Percentiles rank a stretch among this genome's conserved stretches.
phyloP scores from a whole-genome alignment of 116 monocot species.

The Thalassia testudinum region DNA sequence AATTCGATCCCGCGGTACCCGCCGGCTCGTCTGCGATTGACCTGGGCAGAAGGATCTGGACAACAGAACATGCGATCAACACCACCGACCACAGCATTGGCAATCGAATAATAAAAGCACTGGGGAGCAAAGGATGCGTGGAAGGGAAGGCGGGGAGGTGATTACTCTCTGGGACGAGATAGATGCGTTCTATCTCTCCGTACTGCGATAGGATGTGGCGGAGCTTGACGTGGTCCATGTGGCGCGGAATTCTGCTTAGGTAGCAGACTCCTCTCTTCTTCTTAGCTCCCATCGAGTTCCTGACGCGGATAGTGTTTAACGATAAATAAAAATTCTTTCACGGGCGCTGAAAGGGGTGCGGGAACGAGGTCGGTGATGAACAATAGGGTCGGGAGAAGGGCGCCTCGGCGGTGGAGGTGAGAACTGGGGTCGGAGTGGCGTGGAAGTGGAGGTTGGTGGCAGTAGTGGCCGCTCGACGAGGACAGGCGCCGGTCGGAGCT shows the following conservation, averaged over 20 bases:
- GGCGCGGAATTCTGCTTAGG: conserved; percentile 63
- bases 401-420: too few relatives aligned
- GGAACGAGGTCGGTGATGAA: too few relatives aligned
- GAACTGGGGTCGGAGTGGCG: too few relatives aligned
- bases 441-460: too few relatives aligned
- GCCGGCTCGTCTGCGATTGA: conserved; percentile 30
- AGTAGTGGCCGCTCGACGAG: too few relatives aligned
- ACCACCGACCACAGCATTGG: too few relatives aligned
- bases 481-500: too few relatives aligned
- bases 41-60: conserved; percentile 36
- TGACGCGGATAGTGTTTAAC: too few relatives aligned
- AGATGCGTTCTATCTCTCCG: conserved; percentile 64
- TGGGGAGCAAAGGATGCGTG: not conserved
- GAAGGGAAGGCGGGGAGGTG: not conserved
- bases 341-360: too few relatives aligned
- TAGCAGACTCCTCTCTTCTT: conserved; percentile 67
- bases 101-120: not conserved
- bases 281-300: not conserved
- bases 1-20: conserved; percentile 50
- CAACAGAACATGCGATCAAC: not conserved
- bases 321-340: too few relatives aligned
- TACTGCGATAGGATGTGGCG: conserved; percentile 58
- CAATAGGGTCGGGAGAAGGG: too few relatives aligned
- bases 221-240: conserved; percentile 67
- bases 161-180: conserved; percentile 64